Percentiles rank a stretch among this genome's conserved stretches.
Conservation (phyloP, 2,329 filamentous ascomycete species). For the Alternaria sp. region DNA sequence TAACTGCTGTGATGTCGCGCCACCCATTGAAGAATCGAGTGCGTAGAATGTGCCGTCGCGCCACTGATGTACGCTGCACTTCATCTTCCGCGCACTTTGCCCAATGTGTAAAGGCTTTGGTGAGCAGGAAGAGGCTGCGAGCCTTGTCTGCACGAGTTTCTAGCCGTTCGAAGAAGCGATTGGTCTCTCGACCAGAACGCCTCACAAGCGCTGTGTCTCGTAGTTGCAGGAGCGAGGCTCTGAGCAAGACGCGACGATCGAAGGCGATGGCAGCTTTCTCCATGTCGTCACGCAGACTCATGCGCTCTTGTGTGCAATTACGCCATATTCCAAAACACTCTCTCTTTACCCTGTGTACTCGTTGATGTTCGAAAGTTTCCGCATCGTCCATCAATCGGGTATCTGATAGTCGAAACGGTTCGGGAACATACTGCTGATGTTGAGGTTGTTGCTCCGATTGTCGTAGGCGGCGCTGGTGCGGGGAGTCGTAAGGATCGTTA, state of each 20-base stretch:
- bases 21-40: slow-evolving; percentile 75
- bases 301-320: slow-evolving; percentile 46
- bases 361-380: slow-evolving; percentile 51
- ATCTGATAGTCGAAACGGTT: slow-evolving; percentile 60
- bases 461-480: slow-evolving; percentile 13
- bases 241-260: slow-evolving; percentile 62
- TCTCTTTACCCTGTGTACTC: slow-evolving; percentile 38
- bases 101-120: slow-evolving; percentile 75
- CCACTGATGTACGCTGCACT: slow-evolving; percentile 71
- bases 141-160: slow-evolving; percentile 70
- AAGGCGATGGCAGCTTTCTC: slow-evolving; percentile 54
- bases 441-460: slow-evolving; percentile 17
- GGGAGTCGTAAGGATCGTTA: slow-evolving; percentile 19
- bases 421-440: slow-evolving; percentile 34
- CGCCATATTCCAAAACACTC: slow-evolving; percentile 58
- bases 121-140: slow-evolving; percentile 71
- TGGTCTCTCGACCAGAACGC: slow-evolving; percentile 57
- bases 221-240: slow-evolving; percentile 60
- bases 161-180: slow-evolving; percentile 64
- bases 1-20: slow-evolving; percentile 70
- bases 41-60: slow-evolving; percentile 74
- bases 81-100: slow-evolving; percentile 70
- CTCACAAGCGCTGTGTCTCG: slow-evolving; percentile 41
- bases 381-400: slow-evolving; percentile 62
- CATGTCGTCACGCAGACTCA: slow-evolving; percentile 29